These are phyloP conservation scores for Fistulina hepatica DNA, from an alignment of 1,284 basidiomycete species.

Conservation along the genomic window DNA sequence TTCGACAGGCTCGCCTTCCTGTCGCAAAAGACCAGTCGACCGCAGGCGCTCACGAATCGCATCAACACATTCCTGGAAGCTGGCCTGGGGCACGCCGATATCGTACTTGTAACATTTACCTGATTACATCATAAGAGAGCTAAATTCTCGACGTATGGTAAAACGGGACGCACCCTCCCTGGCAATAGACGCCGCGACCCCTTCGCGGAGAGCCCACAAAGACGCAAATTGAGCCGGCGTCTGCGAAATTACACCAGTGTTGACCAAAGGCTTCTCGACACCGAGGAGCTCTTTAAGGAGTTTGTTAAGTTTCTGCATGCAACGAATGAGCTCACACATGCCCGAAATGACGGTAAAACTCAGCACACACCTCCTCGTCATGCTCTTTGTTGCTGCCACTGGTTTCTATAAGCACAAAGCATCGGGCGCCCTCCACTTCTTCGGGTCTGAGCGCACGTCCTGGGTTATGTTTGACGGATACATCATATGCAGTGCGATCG, in stretches of 20 bases:
- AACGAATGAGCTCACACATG: no score
- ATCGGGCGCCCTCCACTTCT: constrained; percentile 67
- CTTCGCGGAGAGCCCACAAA: constrained; percentile 92
- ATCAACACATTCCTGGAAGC: constrained; percentile 88
- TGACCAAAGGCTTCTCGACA: constrained; percentile 65
- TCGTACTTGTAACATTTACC: constrained; percentile 98
- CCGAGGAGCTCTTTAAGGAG: constrained; percentile 78
- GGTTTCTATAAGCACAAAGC: constrained; percentile 92
- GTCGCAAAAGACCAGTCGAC: constrained; percentile 63
- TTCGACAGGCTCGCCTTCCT: no score
- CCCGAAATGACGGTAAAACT: constrained; percentile 1
- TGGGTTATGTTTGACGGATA: constrained; percentile 71
- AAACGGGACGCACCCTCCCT: no score
- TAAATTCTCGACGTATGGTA: no score
- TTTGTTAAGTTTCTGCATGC: constrained; percentile 72
- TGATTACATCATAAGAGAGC: no score
- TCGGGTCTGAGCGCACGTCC: constrained; percentile 55
- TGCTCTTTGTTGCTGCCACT: constrained; percentile 91
- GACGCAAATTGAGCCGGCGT: constrained; percentile 84
- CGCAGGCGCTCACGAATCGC: constrained; percentile 65
- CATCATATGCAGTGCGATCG: constrained; percentile 80
- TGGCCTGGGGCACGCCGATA: constrained; percentile 79
- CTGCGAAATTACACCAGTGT: constrained; percentile 90
- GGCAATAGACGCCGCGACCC: constrained; percentile 85
- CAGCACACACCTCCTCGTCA: constrained; percentile 96